Conservation (phyloP, 73 alveolate genomes). For the Tetrahymena malaccensis region DNA sequence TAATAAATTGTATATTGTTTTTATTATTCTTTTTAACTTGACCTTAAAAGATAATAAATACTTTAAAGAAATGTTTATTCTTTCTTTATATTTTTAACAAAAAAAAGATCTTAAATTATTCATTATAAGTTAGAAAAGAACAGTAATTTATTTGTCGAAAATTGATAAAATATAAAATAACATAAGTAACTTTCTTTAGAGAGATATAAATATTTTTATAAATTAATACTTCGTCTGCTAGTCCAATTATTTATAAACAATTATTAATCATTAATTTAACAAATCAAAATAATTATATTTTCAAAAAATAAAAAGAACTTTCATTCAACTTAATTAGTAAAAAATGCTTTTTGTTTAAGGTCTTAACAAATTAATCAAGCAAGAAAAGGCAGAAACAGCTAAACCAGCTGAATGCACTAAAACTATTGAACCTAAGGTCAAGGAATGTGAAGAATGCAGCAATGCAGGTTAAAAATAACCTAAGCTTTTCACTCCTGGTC, state of each 20-base stretch:
- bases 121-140: too few relatives aligned
- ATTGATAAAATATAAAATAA: too few relatives aligned
- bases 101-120: too few relatives aligned
- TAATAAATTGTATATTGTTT: too few relatives aligned
- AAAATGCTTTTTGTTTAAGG: background rate
- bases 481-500: constrained; percentile 66
- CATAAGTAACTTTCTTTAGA: background rate
- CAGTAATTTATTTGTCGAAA: too few relatives aligned
- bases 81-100: too few relatives aligned
- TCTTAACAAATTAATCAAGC: background rate
- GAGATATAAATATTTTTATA: background rate
- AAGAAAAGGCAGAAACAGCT: background rate
- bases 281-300: background rate
- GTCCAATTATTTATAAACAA: background rate
- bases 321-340: background rate
- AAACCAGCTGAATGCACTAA: background rate
- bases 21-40: too few relatives aligned
- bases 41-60: too few relatives aligned
- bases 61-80: too few relatives aligned
- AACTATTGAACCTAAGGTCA: background rate
- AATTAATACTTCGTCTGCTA: background rate
- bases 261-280: background rate
- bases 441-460: background rate
- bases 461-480: background rate
- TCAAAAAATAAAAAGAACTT: background rate